Base-by-base conservation (phyloP, 495 filamentous ascomycete genomes). In the Rhizodiscina lignyota region DNA sequence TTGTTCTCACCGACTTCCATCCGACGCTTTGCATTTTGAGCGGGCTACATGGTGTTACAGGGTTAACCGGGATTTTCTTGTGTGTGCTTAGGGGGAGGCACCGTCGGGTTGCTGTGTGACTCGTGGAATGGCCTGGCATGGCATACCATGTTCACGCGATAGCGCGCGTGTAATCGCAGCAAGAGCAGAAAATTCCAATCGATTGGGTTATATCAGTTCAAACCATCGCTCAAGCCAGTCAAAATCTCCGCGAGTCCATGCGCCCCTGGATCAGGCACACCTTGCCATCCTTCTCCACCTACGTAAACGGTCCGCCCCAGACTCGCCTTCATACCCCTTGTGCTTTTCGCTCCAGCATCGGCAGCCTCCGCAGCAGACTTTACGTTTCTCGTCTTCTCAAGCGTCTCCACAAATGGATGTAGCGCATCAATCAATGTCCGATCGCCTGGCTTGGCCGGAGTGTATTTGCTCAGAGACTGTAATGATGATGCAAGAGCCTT, bases 231-330 rank as follows among this genome's bases (percentile, higher is more conserved):
- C 41, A 97, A 39, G 0, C 86, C 89, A 36, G 65, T 58, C 54
- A 93, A 74, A 50, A 97, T 84, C 46, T 74, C 71, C 16, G 66
- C 78, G 45, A 93, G 59, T 26, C 83, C 91, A 65, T 71, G 79
- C 18, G 89, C 89, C 4, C 89, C 89, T 1, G 89, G 89, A 56
- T 97, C 89, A 6, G 87, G 85, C 5, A 94, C 72, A 45, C 82
- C 69, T 45, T 81, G 69, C 47, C 67, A 81, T 0, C 75, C 77
- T 36, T 78, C 66, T n/a, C 85, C 77, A 26, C 84, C 86, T 39
- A 97, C 76, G 59, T 97, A 97, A 11, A 94, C 87, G 4, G 79
- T 75, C 40, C 89, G 65, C 4, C 89, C 89, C 19, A 97, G 58
- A 45, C 73, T 86, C 22, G 89, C 80, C 52, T 72, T 73, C 89